Evolutionary conservation across 116 monocot species (phyloP).

Genomic region (Posidonia oceanica): DNA sequence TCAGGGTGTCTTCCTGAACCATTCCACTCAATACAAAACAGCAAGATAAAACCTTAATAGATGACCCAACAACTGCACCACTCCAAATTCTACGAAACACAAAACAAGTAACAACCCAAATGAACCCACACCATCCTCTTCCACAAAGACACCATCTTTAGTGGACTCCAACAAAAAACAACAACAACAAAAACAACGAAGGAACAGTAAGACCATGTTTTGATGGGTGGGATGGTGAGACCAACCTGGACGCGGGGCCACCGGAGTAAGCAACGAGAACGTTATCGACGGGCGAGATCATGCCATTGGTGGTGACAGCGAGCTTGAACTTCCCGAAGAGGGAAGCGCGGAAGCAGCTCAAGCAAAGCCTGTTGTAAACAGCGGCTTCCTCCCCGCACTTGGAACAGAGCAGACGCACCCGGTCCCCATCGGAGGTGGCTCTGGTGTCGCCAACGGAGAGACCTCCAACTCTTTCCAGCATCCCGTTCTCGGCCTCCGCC

Average conservation of each 20-base stretch:
- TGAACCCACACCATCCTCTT: not conserved
- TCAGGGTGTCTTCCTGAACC: no score
- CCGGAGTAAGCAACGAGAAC: constrained; percentile 93
- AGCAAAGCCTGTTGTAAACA: constrained; percentile 43
- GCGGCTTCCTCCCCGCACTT: constrained; percentile 50
- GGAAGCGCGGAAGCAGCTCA: constrained; percentile 47
- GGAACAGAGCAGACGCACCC: constrained; percentile 17
- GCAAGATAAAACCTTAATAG: no score
- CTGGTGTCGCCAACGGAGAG: not conserved
- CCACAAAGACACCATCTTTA: not conserved
- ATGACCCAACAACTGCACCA: no score
- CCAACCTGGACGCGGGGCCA: constrained; percentile 75
- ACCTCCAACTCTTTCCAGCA: not conserved
- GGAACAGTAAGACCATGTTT: no score
- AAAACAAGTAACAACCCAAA: not conserved
- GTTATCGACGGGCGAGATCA: constrained; percentile 82
- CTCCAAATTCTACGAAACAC: not conserved
- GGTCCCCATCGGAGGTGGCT: not conserved
- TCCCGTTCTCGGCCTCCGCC: not conserved
- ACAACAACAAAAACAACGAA: no score
- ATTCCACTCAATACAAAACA: no score
- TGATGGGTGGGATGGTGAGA: not conserved
- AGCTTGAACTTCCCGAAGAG: constrained; percentile 85
- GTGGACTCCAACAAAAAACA: not conserved
- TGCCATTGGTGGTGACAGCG: constrained; percentile 79